Evolutionary conservation across 2,329 filamentous ascomycete species (phyloP).

Genomic region (Penicillium sp.): DNA sequence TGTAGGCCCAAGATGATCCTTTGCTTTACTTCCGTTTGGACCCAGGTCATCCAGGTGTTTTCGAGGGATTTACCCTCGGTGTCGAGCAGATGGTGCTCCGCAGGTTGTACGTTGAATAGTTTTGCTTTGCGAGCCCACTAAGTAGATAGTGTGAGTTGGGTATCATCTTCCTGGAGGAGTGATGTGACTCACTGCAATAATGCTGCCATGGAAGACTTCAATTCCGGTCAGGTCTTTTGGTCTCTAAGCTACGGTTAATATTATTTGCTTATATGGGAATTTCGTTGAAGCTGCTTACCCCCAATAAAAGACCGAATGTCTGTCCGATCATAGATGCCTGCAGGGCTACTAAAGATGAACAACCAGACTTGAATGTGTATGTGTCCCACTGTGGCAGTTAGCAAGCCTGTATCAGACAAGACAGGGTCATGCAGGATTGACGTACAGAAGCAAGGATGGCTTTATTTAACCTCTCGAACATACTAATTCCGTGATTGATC

Average conservation of each 20-base stretch:
- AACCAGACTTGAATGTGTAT: constrained; percentile 1
- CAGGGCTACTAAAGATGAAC: constrained; percentile 6
- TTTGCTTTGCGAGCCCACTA: constrained; percentile 15
- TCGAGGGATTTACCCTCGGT: background rate
- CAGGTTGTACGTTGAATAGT: constrained; percentile 3
- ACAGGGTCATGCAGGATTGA: background rate
- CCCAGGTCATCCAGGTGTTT: constrained; percentile 11
- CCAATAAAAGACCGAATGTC: constrained; percentile 15
- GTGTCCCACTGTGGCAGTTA: constrained; percentile 16
- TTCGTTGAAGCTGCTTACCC: constrained; percentile 3
- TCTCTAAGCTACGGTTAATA: constrained; percentile 3
- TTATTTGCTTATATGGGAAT: no score
- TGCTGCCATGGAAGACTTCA: constrained; percentile 15
- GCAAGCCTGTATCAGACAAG: background rate
- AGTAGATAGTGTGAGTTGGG: background rate
- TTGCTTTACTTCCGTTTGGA: constrained; percentile 13
- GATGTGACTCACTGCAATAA: constrained; percentile 13
- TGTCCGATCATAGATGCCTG: constrained; percentile 18
- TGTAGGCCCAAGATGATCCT: constrained; percentile 10
- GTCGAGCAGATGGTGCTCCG: constrained; percentile 3
- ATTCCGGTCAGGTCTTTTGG: constrained; percentile 15
- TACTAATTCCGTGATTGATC: constrained; percentile 23
- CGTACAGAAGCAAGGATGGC: constrained; percentile 24
- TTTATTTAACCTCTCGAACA: constrained; percentile 32
- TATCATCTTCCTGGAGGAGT: background rate